Evolutionary conservation across 2,329 filamentous ascomycete genomes (phyloP).

Genomic region (Davidsoniella virescens): DNA sequence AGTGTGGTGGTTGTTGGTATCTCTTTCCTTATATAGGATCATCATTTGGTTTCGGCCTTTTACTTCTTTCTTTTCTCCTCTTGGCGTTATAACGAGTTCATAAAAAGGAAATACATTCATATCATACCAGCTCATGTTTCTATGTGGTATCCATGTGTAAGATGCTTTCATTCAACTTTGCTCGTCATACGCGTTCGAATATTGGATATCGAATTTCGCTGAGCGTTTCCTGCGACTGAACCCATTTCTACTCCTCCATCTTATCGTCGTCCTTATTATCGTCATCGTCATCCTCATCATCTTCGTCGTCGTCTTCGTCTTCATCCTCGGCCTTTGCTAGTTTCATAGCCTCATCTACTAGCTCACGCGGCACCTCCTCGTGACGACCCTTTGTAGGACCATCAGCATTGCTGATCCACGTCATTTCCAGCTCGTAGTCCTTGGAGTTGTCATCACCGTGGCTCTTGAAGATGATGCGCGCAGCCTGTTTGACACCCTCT

Average conservation of each 20-base stretch:
- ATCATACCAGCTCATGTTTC: neutral
- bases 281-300: conserved; percentile 25
- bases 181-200: neutral
- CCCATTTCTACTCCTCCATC: conserved; percentile 62
- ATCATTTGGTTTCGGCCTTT: neutral
- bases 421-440: conserved; percentile 98
- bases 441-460: conserved; percentile 99
- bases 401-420: conserved; percentile 75
- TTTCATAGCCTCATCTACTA: conserved; percentile 82
- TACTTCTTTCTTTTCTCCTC: neutral
- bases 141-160: neutral
- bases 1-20: neutral
- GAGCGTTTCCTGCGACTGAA: neutral
- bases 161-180: no score
- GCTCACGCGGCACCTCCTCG: conserved; percentile 78
- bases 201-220: neutral
- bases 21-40: neutral
- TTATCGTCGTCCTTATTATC: conserved; percentile 56
- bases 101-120: neutral
- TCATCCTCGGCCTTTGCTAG: conserved; percentile 83
- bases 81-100: no score
- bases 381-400: conserved; percentile 88
- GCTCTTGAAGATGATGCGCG: conserved; percentile 89
- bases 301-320: conserved; percentile 28
- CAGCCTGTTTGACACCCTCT: conserved; percentile 89